Conservation (phyloP, 257 asterid species). For the Penstemon eatonii region DNA sequence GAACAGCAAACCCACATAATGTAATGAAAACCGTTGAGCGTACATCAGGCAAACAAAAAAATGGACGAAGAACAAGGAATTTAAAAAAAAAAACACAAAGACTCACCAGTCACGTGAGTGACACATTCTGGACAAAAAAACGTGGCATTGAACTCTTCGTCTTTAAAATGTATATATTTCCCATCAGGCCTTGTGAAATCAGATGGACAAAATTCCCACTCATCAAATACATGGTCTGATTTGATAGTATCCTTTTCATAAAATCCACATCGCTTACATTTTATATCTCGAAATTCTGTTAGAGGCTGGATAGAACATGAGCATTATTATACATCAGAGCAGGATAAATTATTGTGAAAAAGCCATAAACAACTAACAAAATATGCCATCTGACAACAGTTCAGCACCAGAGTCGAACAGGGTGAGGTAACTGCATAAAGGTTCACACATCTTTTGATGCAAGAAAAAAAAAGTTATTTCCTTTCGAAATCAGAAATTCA, state of each 20-base stretch:
- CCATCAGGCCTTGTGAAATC: slow-evolving; percentile 65
- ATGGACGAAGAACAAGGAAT: too few species aligned
- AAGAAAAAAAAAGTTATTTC: too few species aligned
- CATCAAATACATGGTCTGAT: slow-evolving; percentile 60
- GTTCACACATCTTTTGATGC: too few species aligned
- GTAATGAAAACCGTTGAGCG: background rate
- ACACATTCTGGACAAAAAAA: slow-evolving; percentile 48
- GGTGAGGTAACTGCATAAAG: too few species aligned
- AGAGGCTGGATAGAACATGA: slow-evolving; percentile 65
- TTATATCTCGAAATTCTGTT: slow-evolving; percentile 47
- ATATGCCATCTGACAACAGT: background rate
- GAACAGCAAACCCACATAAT: too few species aligned
- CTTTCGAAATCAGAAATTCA: too few species aligned
- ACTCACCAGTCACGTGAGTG: slow-evolving; percentile 33
- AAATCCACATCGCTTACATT: slow-evolving; percentile 86
- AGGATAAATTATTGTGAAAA: background rate
- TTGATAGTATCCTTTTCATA: slow-evolving; percentile 66
- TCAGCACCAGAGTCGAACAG: too few species aligned
- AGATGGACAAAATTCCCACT: slow-evolving; percentile 85
- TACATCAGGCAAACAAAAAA: background rate
- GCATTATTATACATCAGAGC: slow-evolving; percentile 7
- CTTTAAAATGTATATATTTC: slow-evolving; percentile 42
- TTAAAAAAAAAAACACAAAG: background rate
- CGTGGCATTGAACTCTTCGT: slow-evolving; percentile 45
- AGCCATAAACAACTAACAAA: slow-evolving; percentile 1